Evolutionary conservation across 768 basidiomycete species (phyloP).

Genomic region (Austroboletus eburneus): DNA sequence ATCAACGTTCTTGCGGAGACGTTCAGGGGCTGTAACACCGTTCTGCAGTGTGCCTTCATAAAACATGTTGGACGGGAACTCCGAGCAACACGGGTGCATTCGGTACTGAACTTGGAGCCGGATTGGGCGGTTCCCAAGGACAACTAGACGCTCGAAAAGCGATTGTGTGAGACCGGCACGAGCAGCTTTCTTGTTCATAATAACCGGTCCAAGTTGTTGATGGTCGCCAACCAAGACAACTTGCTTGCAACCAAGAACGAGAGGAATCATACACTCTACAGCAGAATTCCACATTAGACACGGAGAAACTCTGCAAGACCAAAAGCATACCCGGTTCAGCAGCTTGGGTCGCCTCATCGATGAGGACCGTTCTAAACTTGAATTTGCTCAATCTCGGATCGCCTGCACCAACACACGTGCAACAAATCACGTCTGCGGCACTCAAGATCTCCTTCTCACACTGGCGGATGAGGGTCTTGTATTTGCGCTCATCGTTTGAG

Average conservation of each 20-base stretch:
- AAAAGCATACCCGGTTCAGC: conserved; percentile 79
- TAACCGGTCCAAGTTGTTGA: conserved; percentile 95
- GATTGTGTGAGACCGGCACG: conserved; percentile 98
- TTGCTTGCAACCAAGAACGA: conserved; percentile 97
- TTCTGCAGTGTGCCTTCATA: conserved; percentile 99
- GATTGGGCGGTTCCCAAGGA: conserved; percentile 94
- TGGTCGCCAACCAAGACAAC: conserved; percentile 98
- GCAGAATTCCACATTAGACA: conserved; percentile 5
- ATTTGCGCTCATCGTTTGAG: conserved; percentile 95
- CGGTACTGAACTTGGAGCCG: conserved; percentile 99
- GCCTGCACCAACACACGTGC: conserved; percentile 96
- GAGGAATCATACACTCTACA: conserved; percentile 97
- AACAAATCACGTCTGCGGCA: conserved; percentile 97
- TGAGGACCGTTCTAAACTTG: conserved; percentile 97
- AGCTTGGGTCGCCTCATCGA: conserved; percentile 98
- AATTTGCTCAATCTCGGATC: conserved; percentile 94
- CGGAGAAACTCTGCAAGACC: not conserved
- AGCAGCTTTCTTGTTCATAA: conserved; percentile 99
- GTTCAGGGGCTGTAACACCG: conserved; percentile 97
- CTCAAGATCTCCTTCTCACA: conserved; percentile 97
- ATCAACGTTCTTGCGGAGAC: conserved; percentile 95
- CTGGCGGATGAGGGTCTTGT: conserved; percentile 90
- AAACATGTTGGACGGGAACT: conserved; percentile 99
- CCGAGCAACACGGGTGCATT: conserved; percentile 99
- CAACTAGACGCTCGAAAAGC: conserved; percentile 93